These are phyloP conservation scores for Triticum dicoccoides DNA, from an alignment of 176 grass and related monocot genomes.

Conservation along the genomic window DNA sequence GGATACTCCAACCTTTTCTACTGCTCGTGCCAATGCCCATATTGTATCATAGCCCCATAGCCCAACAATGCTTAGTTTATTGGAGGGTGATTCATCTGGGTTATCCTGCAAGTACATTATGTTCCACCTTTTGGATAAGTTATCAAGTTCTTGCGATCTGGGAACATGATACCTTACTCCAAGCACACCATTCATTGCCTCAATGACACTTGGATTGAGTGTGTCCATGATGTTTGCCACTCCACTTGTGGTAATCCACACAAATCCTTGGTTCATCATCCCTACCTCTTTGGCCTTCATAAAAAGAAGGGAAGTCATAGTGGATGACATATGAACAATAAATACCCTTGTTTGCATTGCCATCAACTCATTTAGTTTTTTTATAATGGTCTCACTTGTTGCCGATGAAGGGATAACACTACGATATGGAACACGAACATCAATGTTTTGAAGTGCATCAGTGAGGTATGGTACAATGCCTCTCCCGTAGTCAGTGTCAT, in stretches of 20 bases:
- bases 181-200: constrained; percentile 45
- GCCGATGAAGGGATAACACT: constrained; percentile 29
- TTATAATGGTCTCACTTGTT: constrained; percentile 40
- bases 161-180: constrained; percentile 38
- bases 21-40: constrained; percentile 45
- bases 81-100: constrained; percentile 16
- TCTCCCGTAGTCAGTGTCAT: constrained; percentile 44
- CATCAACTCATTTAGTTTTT: constrained; percentile 48
- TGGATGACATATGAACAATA: constrained; percentile 32
- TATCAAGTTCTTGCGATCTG: neutral
- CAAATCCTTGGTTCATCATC: constrained; percentile 59
- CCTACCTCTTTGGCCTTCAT: constrained; percentile 13
- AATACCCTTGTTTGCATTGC: constrained; percentile 50
- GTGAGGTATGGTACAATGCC: constrained; percentile 48
- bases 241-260: constrained; percentile 56
- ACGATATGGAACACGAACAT: constrained; percentile 31
- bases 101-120: constrained; percentile 34
- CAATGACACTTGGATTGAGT: neutral
- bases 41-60: constrained; percentile 49
- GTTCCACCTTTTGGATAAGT: constrained; percentile 42
- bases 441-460: constrained; percentile 35
- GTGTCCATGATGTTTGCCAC: constrained; percentile 38
- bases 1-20: constrained; percentile 15
- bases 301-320: constrained; percentile 37
- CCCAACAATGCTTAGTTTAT: constrained; percentile 20